These are phyloP conservation scores for Rhodotorula sp. DNA, from an alignment of 1,284 basidiomycete genomes.

Conservation along the genomic window DNA sequence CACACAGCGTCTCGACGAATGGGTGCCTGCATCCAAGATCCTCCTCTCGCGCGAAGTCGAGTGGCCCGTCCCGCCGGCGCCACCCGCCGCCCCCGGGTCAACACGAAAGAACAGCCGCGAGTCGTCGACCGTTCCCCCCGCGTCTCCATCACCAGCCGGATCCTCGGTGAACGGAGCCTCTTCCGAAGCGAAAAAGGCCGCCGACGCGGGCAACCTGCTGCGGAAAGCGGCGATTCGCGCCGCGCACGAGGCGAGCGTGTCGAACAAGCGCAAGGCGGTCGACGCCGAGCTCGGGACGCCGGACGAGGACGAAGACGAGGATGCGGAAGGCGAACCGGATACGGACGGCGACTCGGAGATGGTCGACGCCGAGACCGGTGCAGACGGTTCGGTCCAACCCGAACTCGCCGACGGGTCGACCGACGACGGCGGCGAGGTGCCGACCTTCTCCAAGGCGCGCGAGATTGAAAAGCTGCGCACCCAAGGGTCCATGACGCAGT, in stretches of 20 bases:
- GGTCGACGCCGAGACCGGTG: conserved; percentile 44
- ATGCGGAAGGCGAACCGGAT: conserved; percentile 39
- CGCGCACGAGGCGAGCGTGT: conserved; percentile 35
- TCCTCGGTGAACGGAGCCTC: conserved; percentile 38
- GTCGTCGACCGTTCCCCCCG: conserved; percentile 41
- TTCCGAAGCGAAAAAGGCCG: conserved; percentile 63
- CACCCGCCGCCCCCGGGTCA: conserved; percentile 34
- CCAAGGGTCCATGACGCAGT: conserved; percentile 98
- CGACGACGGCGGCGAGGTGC: conserved; percentile 50
- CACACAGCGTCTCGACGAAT: conserved; percentile 81
- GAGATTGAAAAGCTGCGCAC: conserved; percentile 98
- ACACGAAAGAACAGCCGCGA: conserved; percentile 38
- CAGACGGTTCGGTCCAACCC: conserved; percentile 43
- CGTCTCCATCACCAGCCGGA: conserved; percentile 28
- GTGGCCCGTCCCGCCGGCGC: conserved; percentile 67
- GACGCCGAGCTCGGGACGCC: conserved; percentile 21
- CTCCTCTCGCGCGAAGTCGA: conserved; percentile 83
- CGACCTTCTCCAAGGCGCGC: conserved; percentile 80
- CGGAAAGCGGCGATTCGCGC: conserved; percentile 45
- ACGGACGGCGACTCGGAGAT: conserved; percentile 55
- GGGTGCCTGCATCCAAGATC: conserved; percentile 88
- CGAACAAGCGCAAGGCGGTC: conserved; percentile 31
- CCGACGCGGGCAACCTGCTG: conserved; percentile 58
- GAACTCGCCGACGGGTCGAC: conserved; percentile 5
- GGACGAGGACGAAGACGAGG: conserved; percentile 51